Evolutionary conservation across 2,329 filamentous ascomycete genomes (phyloP), one percentile per base, ranked within the genome.

Genomic region (Alternaria rosae): DNA sequence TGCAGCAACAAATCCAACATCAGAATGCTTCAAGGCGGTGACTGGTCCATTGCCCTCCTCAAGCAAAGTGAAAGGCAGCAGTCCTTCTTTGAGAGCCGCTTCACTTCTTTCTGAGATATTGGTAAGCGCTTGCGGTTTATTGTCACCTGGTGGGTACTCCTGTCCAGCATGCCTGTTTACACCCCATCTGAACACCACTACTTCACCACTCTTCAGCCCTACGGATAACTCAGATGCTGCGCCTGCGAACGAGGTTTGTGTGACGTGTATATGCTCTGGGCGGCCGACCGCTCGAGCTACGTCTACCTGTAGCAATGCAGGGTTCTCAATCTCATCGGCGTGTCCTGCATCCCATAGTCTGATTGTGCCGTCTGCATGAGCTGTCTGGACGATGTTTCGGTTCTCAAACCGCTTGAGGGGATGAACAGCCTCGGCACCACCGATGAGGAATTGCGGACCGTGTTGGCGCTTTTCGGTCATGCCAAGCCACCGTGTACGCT

Each of bases 261-360:
- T 90, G 10, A 97, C 87, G 48, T 92, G 89, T 12, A 97, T 84
- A 65, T 92, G 87, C 4, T 92, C 88, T 62, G 87, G 91, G n/a
- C 92, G 88, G 54, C 91, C 91, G 5, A 98, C 84, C 3, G 94
- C 92, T 66, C 92, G 87, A 7, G 92, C 91, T 38, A 98, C 84
- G 72, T 99, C 94, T 6, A 97, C 89, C 80, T 99, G 94, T 23
- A 98, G 82, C 55, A 92, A 85, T 5, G 85, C 84, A 12, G 88
- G 85, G 72, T 98, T 98, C 78, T 99, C 95, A 53, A 99, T 91
- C 72, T 97, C 92, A 74, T 99, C 95, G 13, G 89, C 92, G 72
- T 97, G 92, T 0, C 95, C 95, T 20, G 91, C 88, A 79, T 99
- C 95, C 93, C 94, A 99, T 7, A 98, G 83, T 30, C 94, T 86